Evolutionary conservation across 2,329 filamentous ascomycete genomes (phyloP), one percentile per base, ranked within the genome.

Genomic region (Rosellinia necatrix): DNA sequence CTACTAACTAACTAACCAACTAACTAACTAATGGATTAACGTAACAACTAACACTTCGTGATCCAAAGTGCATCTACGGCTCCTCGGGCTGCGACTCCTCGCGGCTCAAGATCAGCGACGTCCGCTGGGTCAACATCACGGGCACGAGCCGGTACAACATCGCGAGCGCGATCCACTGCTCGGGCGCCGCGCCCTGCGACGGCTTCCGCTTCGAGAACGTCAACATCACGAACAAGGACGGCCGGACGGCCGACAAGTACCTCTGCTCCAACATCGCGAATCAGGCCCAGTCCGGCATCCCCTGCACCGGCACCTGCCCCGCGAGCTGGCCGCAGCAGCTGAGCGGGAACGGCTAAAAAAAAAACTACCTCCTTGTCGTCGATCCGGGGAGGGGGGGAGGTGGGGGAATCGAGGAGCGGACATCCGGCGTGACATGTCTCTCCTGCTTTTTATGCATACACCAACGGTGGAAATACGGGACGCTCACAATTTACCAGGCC

Each of bases 71-170:
- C 60, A 79, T 78, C 62, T 79, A 78, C 68, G 68, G 69, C 15
- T 67, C 56, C 46, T 60, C 65, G 35, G 70, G 68, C 52, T 78
- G 75, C 67, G 75, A 77, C 60, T 65, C 63, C 13, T 75, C 71
- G 29, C 70, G 72, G 38, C 66, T 78, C 35, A 67, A 74, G 47
- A 80, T 81, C 53, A 70, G 69, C 32, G 76, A 81, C 59, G 68
- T 81, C 21, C 75, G 70, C 34, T 80, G 77, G 76, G 72, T 77
- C 53, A 81, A 81, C 61, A 73, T 81, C 48, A 77, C 74, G 1
- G 78, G 78, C 5, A 81, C 78, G 2, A 75, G 72, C 54, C 68
- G 75, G 27, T 80, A 79, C 59, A 80, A 81, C 61, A 72, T 80
- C 19, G 78, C 74, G 2, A 72, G 73, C 6, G 77, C 74, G 4